Evolutionary conservation across 352 stramenopile genomes (phyloP).

Genomic region (Phytophthora cajani): DNA sequence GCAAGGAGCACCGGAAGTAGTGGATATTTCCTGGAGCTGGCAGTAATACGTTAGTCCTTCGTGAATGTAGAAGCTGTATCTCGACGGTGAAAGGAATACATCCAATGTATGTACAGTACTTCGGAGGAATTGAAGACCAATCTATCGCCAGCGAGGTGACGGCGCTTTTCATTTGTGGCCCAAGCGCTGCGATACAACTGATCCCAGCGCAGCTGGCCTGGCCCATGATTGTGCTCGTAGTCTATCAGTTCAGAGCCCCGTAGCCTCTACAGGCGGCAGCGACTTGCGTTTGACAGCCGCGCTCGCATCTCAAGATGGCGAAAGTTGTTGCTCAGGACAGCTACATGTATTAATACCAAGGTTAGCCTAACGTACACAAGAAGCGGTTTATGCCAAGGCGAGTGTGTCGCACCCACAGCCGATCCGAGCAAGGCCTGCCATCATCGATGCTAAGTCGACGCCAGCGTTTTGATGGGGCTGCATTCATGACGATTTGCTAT

Average conservation of each 20-base stretch:
- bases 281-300: neutral
- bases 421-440: neutral
- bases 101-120: too few relatives aligned
- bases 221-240: neutral
- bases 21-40: neutral
- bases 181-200: neutral
- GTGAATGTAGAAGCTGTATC: neutral
- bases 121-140: neutral
- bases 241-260: too few relatives aligned
- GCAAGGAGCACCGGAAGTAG: neutral
- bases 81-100: too few relatives aligned
- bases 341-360: neutral
- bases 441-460: conserved; percentile 11
- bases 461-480: conserved; percentile 7
- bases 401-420: neutral
- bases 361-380: neutral
- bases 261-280: too few relatives aligned
- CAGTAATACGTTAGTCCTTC: neutral
- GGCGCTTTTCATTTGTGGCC: neutral
- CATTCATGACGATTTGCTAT: conserved; percentile 5
- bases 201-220: neutral
- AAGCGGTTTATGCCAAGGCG: conserved; percentile 3
- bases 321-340: neutral
- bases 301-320: neutral
- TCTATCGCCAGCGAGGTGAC: neutral